phyloP scores from a whole-genome alignment of 164 flowering plant species.

The Malania oleifera region DNA sequence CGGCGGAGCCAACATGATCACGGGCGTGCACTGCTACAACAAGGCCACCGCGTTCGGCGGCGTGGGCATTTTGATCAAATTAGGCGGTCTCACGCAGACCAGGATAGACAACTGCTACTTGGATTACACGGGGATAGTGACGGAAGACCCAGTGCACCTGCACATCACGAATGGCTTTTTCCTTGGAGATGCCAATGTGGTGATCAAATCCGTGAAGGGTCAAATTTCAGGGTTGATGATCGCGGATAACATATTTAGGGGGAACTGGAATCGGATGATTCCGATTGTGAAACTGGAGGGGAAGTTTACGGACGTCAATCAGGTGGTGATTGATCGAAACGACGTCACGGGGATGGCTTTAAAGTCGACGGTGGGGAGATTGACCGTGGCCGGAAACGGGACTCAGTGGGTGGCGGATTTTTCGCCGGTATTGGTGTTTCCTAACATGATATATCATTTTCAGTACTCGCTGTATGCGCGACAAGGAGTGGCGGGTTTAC shows the following conservation, averaged over 20 bases:
- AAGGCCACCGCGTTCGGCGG: conserved; percentile 4
- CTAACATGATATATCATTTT: background rate
- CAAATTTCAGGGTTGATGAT: background rate
- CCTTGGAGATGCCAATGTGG: background rate
- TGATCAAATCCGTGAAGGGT: background rate
- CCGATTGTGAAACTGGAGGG: too few species aligned
- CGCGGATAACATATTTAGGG: conserved; percentile 4
- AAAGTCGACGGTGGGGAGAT: background rate
- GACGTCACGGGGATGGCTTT: background rate
- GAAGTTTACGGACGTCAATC: background rate
- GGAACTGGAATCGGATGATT: background rate
- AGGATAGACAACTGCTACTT: conserved; percentile 3
- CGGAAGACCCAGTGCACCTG: background rate
- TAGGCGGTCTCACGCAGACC: background rate
- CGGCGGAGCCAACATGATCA: conserved; percentile 4
- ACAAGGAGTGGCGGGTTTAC: too few species aligned
- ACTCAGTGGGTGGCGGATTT: conserved; percentile 5
- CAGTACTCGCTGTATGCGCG: background rate
- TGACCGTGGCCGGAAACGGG: conserved; percentile 3
- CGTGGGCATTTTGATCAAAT: background rate
- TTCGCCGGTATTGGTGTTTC: background rate
- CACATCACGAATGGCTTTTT: background rate
- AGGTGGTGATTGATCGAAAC: conserved; percentile 5
- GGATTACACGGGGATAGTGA: background rate
- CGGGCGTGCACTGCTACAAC: conserved; percentile 8